Base-by-base conservation (phyloP, 176 grass and related monocot species). In the Rhynchospora breviuscula region DNA sequence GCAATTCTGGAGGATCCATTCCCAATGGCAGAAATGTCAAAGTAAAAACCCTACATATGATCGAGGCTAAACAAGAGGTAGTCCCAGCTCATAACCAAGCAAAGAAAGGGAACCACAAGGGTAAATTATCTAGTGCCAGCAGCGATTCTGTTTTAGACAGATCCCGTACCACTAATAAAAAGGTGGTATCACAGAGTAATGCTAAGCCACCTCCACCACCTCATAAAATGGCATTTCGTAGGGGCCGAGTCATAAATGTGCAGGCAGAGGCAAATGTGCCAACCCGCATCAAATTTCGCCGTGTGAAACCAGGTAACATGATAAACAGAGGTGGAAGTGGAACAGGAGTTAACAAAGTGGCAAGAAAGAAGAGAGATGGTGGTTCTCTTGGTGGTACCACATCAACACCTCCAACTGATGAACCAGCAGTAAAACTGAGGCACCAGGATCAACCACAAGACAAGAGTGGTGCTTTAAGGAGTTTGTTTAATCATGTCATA, bases 401-500 rank as follows among this genome's bases (percentile, higher is more conserved):
- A 40, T 84, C 58, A 4, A 54, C 53, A 67, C 65, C 83, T 13
- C 67, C 64, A 44, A 29, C 74, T 22, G 63, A 78, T 72, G 43
- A 83, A 17, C 82, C 25, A 35, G 13, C 69, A 52, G 77, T 85
- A 13, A 43, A 63, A 48, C 51, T 88, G 63, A 88, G 87, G 70
- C 87, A 85, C 84, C 82, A 63, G 44, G 75, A 80, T 49, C 3
- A 19, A 8, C 77, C 49, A 11, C 74, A 63, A 72, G 82, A 81
- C 54, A 88, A 88, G 65, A 85, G 81, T 60, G 75, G 79, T 12
- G 22, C 17, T 0, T 1, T 63, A 47, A 71, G 53, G 8, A 66
- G 87, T 80, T 85, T 88, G 63, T 80, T 88, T 40, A 88, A 88
- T 76, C 75, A 85, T 71, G 87, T 88, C 48, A 88, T 88, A 43